phyloP scores from a whole-genome alignment of 345 rosid species.

The Carallia brachiata region DNA sequence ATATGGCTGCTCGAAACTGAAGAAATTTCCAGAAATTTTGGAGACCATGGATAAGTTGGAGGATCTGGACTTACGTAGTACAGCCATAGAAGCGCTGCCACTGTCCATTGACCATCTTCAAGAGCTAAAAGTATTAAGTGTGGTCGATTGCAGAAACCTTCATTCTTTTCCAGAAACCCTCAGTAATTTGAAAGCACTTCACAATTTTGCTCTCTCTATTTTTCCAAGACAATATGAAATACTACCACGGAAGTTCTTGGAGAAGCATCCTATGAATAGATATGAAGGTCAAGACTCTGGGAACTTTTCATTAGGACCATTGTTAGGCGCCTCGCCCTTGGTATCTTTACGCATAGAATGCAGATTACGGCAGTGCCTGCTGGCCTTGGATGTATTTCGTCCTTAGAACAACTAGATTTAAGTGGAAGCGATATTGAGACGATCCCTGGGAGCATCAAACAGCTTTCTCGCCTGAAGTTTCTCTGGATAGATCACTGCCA shows the following conservation, averaged over 20 bases:
- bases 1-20: not conserved
- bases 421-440: conserved; percentile 7
- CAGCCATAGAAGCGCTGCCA: conserved; percentile 7
- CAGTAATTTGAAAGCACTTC: not conserved
- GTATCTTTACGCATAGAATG: not conserved
- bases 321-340: not conserved
- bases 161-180: conserved; percentile 3
- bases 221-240: not conserved
- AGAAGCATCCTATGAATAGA: no score
- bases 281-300: no score
- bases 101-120: conserved; percentile 1
- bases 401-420: not conserved
- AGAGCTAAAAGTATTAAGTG: conserved; percentile 1
- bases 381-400: conserved; percentile 1
- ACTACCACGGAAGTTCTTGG: not conserved
- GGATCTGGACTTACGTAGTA: not conserved
- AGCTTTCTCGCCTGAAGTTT: conserved; percentile 6
- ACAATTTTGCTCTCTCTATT: conserved; percentile 5
- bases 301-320: not conserved
- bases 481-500: conserved; percentile 1
- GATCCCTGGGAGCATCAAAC: conserved; percentile 7
- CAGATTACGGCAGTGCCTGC: not conserved
- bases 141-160: conserved; percentile 10
- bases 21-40: not conserved
- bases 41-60: not conserved